Conservation (phyloP, 2,329 filamentous ascomycete genomes). For the Sphaerostilbella broomeana region DNA sequence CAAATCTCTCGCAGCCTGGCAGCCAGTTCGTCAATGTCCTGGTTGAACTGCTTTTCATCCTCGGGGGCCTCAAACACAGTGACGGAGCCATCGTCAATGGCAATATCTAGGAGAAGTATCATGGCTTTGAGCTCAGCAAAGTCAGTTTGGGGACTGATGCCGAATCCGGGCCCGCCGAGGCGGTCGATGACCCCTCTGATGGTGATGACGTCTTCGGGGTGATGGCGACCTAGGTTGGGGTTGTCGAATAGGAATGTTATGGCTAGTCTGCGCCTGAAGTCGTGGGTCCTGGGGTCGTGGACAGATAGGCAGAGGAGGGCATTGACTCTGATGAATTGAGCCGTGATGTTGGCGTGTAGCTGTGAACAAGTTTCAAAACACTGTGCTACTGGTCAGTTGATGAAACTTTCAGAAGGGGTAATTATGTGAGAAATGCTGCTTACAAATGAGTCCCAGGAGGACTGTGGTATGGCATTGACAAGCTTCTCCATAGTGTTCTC, state of each 20-base stretch:
- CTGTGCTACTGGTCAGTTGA: slow-evolving; percentile 26
- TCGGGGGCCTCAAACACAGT: slow-evolving; percentile 22
- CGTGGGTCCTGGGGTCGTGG: slow-evolving; percentile 42
- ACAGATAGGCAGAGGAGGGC: slow-evolving; percentile 54
- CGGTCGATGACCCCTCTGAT: slow-evolving; percentile 40
- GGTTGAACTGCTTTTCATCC: slow-evolving; percentile 54
- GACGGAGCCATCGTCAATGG: slow-evolving; percentile 56
- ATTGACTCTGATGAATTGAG: slow-evolving; percentile 49
- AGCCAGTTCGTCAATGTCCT: slow-evolving; percentile 60
- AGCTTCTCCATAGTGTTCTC: slow-evolving; percentile 40
- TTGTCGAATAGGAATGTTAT: slow-evolving; percentile 55
- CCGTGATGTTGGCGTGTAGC: slow-evolving; percentile 38
- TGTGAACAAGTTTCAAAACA: slow-evolving; percentile 43
- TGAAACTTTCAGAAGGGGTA: background rate
- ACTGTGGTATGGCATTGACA: slow-evolving; percentile 33
- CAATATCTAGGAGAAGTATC: slow-evolving; percentile 64
- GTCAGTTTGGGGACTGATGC: slow-evolving; percentile 51
- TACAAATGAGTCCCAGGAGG: slow-evolving; percentile 37
- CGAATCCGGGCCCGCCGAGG: slow-evolving; percentile 44
- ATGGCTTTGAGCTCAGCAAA: slow-evolving; percentile 62
- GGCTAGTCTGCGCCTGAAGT: slow-evolving; percentile 61
- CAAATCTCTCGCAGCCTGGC: slow-evolving; percentile 50
- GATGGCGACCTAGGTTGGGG: slow-evolving; percentile 32
- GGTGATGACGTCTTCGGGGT: slow-evolving; percentile 36
- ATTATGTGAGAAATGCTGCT: slow-evolving; percentile 19